These are phyloP conservation scores for Orbilia blumenaviensis DNA, from an alignment of 2,329 filamentous ascomycete species.

Conservation along the genomic window DNA sequence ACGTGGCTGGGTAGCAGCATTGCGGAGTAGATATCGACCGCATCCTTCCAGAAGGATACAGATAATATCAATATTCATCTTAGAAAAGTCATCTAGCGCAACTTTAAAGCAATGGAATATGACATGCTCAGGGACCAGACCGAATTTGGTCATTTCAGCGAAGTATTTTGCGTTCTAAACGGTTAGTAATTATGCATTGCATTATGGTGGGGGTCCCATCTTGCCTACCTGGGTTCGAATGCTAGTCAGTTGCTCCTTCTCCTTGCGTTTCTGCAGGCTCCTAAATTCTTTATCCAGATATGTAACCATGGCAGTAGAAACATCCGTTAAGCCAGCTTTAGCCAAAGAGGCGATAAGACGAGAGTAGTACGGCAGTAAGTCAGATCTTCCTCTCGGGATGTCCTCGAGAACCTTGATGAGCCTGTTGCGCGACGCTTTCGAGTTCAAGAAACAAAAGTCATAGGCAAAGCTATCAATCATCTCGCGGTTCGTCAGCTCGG, in stretches of 20 bases:
- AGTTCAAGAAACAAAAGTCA: constrained; percentile 98
- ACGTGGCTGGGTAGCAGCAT: constrained; percentile 87
- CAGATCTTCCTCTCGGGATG: constrained; percentile 90
- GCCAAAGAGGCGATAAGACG: constrained; percentile 91
- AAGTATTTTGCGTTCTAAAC: constrained; percentile 72
- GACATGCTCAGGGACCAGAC: constrained; percentile 96
- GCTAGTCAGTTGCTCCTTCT: constrained; percentile 84
- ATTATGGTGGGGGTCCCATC: constrained; percentile 72
- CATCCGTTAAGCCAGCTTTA: constrained; percentile 84
- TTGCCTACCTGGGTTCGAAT: constrained; percentile 37
- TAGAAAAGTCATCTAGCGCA: constrained; percentile 94
- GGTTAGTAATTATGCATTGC: constrained; percentile 75
- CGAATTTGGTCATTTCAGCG: constrained; percentile 96
- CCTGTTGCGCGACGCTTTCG: constrained; percentile 94
- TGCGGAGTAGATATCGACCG: constrained; percentile 89
- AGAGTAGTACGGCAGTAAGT: constrained; percentile 90
- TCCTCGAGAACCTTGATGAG: constrained; percentile 93
- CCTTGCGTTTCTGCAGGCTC: constrained; percentile 93
- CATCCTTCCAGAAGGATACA: constrained; percentile 96
- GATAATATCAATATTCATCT: constrained; percentile 99
- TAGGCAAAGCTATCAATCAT: constrained; percentile 89
- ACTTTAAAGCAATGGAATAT: constrained; percentile 99
- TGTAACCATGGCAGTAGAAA: constrained; percentile 88
- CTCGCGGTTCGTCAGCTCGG: constrained; percentile 90
- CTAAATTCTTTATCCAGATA: constrained; percentile 97